Base-by-base conservation (phyloP, 306 rosid genomes). In the Sicyos edulis region DNA sequence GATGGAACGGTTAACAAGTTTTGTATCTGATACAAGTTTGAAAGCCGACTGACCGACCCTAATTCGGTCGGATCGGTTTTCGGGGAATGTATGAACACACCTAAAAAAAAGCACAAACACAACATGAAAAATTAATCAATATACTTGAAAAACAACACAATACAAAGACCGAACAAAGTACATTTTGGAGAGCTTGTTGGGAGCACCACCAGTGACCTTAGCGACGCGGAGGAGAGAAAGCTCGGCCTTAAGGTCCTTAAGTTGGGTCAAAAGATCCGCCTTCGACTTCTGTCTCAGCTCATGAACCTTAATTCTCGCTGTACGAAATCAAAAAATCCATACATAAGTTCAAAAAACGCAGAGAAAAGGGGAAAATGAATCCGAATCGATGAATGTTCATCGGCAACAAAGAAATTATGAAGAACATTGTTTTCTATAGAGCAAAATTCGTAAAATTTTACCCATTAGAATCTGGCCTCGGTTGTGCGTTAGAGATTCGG, bases 171-270 rank as follows among this genome's bases (percentile, higher is more conserved):
- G 17, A 8, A 52, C 14, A 53, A 19, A 5, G 63, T 79, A 93
- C 99, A 93, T 93, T 86, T 93, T 93, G 81, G 99, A 91, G 71
- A 91, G 99, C 89, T 91, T 93, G 89, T 93, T 93, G 77, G 99
- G 89, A 7, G 97, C 97, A 50, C 97, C 99, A 0, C 97, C 97
- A 10, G 99, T 93, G 86, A 91, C 99, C 89, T 93, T 93, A 34
- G 99, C 95, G 1, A 93, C 99, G 26, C 97, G 99, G 62, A 93
- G 99, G 71, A 88, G 83, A 4, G 97, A 84, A 61, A 93, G 95
- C 79, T 90, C 99, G 0, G 99, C 97, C 83, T 90, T 93, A 76
- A 93, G 97, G 65, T 93, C 99, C 88, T 90, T 93, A 14, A 90
- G 88, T 88, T 93, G 99, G 72, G 4, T 72, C 87, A 86, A 70